Base-by-base conservation (phyloP, 495 filamentous ascomycete species). In the Neurospora sp. region DNA sequence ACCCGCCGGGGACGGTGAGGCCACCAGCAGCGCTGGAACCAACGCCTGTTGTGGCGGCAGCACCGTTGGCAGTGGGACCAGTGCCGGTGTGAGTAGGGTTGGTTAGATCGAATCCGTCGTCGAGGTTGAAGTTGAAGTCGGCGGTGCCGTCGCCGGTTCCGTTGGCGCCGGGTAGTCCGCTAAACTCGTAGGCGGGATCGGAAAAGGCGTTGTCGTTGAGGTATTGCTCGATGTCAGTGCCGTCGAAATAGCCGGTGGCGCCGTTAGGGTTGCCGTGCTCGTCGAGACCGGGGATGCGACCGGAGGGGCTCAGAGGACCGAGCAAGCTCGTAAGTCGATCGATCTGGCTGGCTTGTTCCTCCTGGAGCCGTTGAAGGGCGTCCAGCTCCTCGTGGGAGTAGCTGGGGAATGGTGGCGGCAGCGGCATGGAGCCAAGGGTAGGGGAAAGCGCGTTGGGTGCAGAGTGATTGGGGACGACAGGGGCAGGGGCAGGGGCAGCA, bases 281-380 rank as follows among this genome's bases (percentile, higher is more conserved):
- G 39, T 85, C 84, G 4, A 96, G 79, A 11, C 93, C 93, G 1
- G 93, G 93, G 70, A 97, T 96, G 20, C 86, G 85, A 14, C 93
- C 93, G 6, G 88, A 92, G 0, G 93, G 94, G 77, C 90, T 93
- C 39, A 96, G 84, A 2, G 94, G 93, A 39, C 91, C 89, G 31
- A 97, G 84, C 0, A 92, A 79, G 41, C 88, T 87, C 70, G 88
- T 87, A 35, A 98, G 83, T 71, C 91, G 88, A 72, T 92, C 87
- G 7, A 98, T 88, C 27, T 91, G 90, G 41, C 85, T 83, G 70
- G 89, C 87, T 76, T 96, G 93, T 48, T 94, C 88, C 31, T 86
- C 85, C 78, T 94, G 91, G 77, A 96, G 85, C 31, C 89, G 90
- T 69, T 90, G 86, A 4, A 96, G 82, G 54, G 89, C 86, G 62